These are phyloP conservation scores for Neurospora crassa DNA, from an alignment of 2,329 filamentous ascomycete genomes.

Conservation along the genomic window DNA sequence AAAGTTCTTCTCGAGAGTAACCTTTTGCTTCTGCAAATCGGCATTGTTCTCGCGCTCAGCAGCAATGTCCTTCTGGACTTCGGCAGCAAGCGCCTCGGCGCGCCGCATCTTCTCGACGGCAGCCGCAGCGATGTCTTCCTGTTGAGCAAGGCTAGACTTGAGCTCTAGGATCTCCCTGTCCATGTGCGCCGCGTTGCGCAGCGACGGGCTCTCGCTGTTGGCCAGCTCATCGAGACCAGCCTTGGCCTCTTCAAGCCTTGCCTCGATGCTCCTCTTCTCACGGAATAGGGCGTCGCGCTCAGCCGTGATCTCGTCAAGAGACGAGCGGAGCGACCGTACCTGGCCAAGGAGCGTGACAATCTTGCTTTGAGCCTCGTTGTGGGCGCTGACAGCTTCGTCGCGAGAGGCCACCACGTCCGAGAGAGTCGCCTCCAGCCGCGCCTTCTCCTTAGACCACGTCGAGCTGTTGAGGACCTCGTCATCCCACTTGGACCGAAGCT, in stretches of 20 bases:
- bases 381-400: constrained; percentile 84
- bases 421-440: constrained; percentile 79
- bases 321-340: constrained; percentile 72
- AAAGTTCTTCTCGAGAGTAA: constrained; percentile 74
- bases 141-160: constrained; percentile 79
- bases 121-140: constrained; percentile 84
- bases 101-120: constrained; percentile 96
- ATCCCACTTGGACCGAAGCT: constrained; percentile 93
- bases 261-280: constrained; percentile 84
- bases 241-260: constrained; percentile 77
- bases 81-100: constrained; percentile 74
- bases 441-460: constrained; percentile 97
- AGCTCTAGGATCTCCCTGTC: constrained; percentile 86
- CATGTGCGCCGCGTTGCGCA: constrained; percentile 80
- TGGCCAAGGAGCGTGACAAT: constrained; percentile 85
- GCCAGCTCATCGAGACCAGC: constrained; percentile 81
- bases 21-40: constrained; percentile 82
- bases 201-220: constrained; percentile 73
- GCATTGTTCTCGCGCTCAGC: constrained; percentile 75
- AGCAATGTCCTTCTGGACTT: constrained; percentile 88
- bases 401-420: constrained; percentile 84
- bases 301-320: constrained; percentile 74
- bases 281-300: constrained; percentile 78
- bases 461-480: constrained; percentile 96
- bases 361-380: constrained; percentile 91